These are phyloP conservation scores for Fusarium napiforme DNA, from an alignment of 2,329 filamentous ascomycete genomes.

Conservation along the genomic window DNA sequence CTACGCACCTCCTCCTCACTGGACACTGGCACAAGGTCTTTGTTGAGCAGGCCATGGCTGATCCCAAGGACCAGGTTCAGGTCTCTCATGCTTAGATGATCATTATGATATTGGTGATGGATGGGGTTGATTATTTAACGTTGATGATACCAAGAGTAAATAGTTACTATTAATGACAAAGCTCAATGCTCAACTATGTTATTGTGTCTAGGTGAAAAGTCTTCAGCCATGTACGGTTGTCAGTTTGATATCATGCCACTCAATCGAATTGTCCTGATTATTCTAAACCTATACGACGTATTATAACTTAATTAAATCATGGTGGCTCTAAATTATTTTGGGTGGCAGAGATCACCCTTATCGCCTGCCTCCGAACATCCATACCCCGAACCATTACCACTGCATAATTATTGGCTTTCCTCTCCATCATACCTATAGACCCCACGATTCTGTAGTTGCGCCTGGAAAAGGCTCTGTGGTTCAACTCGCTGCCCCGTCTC, in stretches of 20 bases:
- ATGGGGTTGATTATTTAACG: background rate
- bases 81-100: constrained; percentile 8
- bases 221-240: accelerated
- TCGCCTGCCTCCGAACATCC: background rate
- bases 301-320: background rate
- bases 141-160: constrained; percentile 24
- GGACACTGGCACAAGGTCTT: constrained; percentile 41
- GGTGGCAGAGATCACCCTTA: too few relatives aligned
- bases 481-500: background rate
- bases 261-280: background rate
- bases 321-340: accelerated
- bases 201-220: background rate
- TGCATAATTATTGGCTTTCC: too few relatives aligned
- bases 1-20: constrained; percentile 37
- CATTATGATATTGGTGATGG: background rate
- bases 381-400: background rate
- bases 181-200: background rate
- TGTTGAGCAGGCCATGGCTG: constrained; percentile 38
- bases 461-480: constrained; percentile 30
- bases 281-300: too few relatives aligned
- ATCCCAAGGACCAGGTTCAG: constrained; percentile 16
- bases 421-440: background rate
- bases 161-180: constrained; percentile 2
- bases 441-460: constrained; percentile 16
- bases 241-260: accelerated